Base-by-base conservation (phyloP, 129 eudicot genomes). In the Arctium lappa region DNA sequence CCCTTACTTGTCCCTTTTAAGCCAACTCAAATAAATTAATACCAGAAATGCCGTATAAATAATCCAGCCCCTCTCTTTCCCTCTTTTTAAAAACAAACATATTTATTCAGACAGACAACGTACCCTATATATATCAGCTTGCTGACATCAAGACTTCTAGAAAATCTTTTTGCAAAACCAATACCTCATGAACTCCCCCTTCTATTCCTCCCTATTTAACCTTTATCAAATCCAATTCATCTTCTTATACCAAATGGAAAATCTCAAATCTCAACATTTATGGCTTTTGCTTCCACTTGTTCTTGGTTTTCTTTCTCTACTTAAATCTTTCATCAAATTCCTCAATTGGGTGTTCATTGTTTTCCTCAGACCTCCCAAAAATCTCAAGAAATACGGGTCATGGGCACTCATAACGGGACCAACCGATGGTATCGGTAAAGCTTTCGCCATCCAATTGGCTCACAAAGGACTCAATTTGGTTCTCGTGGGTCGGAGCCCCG, bases 361-460 rank as follows among this genome's bases (percentile, higher is more conserved):
- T 85, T 92, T 92, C 84, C 84, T 92, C 71, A 82, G 94, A 78
- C 91, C 93, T 32, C 56, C 88, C 10, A 90, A 92, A 72, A 92
- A 92, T 79, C 92, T 92, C 82, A 92, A 88, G 86, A 69, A 11
- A 0, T 69, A 69, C 39, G 73, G 73, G 38, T 69, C 73, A 3
- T 69, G 73, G 73, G 39, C 73, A 31, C 38, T 69, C 8, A 36
- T 69, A 11, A 69, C 73, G 2, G 73, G 73, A 10, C 38, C 73
- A 8, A 69, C 73, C 4, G 73, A 31, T 0, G 40, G 73, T 10
- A 31, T 69, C 33, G 73, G 73, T 69, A 30, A 69, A 69, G 91
- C 88, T 60, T 92, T 92, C 39, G 97, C 97, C 63, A 88, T 92
- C 72, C 92, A 90, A 69, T 83, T 92, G 70, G 97, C 97, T 22